These are phyloP conservation scores for Eremomyces bilateralis DNA, from an alignment of 495 filamentous ascomycete genomes.

Conservation along the genomic window DNA sequence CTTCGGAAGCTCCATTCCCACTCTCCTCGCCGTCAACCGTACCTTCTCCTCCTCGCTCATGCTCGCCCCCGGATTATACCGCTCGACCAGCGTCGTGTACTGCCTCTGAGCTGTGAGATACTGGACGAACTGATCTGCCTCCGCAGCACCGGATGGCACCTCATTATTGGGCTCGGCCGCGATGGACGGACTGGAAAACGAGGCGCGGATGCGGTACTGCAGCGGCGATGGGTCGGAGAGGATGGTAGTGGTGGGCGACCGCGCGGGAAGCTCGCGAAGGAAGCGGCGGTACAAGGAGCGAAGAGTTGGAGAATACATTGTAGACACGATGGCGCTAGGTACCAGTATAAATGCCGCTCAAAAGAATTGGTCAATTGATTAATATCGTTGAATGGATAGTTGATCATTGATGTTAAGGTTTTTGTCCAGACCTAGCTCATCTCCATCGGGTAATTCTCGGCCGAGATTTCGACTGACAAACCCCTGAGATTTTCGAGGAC, in stretches of 20 bases:
- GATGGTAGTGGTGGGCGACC: conserved; percentile 14
- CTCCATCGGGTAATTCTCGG: too few relatives aligned
- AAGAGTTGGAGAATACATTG: conserved; percentile 25
- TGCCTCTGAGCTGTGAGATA: conserved; percentile 66
- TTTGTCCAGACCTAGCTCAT: too few relatives aligned
- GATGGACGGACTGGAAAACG: conserved; percentile 22
- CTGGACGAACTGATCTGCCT: conserved; percentile 52
- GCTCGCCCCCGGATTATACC: conserved; percentile 78
- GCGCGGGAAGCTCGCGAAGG: conserved; percentile 74
- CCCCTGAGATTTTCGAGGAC: too few relatives aligned
- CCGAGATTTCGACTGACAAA: too few relatives aligned
- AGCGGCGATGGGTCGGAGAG: conserved; percentile 28
- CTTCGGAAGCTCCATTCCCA: conserved; percentile 69
- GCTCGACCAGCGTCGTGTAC: conserved; percentile 59
- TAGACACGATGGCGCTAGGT: too few relatives aligned
- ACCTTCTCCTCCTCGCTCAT: conserved; percentile 74
- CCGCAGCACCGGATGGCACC: conserved; percentile 10
- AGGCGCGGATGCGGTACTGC: conserved; percentile 22
- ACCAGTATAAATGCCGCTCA: too few relatives aligned
- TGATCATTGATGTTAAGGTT: too few relatives aligned
- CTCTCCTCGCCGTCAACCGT: conserved; percentile 59
- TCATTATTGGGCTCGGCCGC: conserved; percentile 4
- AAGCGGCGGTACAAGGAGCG: conserved; percentile 74
- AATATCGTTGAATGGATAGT: too few relatives aligned
- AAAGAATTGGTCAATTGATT: too few relatives aligned